Base-by-base conservation (phyloP, 1,139 yeast species). In the Hansenula anomala region DNA sequence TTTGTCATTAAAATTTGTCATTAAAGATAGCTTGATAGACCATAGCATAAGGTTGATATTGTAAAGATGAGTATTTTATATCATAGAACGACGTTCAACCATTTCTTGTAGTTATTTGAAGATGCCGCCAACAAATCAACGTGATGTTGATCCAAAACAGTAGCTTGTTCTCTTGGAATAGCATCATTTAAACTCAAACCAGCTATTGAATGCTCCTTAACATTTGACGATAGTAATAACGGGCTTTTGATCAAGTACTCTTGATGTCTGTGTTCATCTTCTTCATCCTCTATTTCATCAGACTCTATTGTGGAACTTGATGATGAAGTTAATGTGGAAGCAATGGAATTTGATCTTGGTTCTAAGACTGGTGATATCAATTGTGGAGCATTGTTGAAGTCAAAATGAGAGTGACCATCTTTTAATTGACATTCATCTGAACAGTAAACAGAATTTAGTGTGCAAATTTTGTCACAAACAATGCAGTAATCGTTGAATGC, bases 401-500 rank as follows among this genome's bases (percentile, higher is more conserved):
- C 44, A 40, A 43, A 52, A 27, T 49, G 52, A 8, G 55, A 46
- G 26, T 45, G 47, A 13, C 68, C 47, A 55, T 80, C 88, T 36
- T 59, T 54, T 23, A 52, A 47, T 57, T 69, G 73, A 55, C 89
- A 81, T 28, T 62, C 65, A 13, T 73, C 76, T 6, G 82, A 76
- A 58, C 89, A 81, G 64, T 80, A 81, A 33, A 77, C 47, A 15
- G 56, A 36, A 25, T 45, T 34, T 19, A 43, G 36, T 29, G 49
- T 34, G 40, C 85, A 78, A 46, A 78, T 64, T 59, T 75, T 73
- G 50, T 79, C 86, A 60, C 87, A 80, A 38, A 76, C 75, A 38
- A 78, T 67, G 59, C 87, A 80, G 61, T 74, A 80, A 58, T 79
- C 82, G 60, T 79, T 76, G 59, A 80, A 80, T 32, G 83, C 82